Evolutionary conservation across 1,284 basidiomycete genomes (phyloP), one percentile per base, ranked within the genome.

Genomic region (Papiliotrema fonsecae): DNA sequence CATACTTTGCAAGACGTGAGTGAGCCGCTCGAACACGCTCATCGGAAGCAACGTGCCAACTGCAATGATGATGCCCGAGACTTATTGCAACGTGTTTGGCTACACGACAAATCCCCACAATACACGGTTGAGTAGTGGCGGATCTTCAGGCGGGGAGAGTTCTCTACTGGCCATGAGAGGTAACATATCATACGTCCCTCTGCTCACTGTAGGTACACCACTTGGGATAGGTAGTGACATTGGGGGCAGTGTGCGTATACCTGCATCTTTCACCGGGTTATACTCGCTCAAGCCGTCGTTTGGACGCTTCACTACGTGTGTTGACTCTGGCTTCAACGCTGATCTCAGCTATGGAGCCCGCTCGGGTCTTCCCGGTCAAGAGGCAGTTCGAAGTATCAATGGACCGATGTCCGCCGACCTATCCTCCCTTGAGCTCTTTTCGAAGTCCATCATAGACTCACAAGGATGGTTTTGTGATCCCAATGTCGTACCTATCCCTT

Each of bases 381-480:
- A 86, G 50, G 81, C 83, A 6, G 70, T 88, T 24, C 74, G 76
- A 1, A 86, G 84, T 1, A 84, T 87, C 39, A 76, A 87, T 2
- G 87, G 87, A 0, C 87, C 88, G 2, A 76, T 88, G 51, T 76
- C 82, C 2, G 75, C 74, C 24, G 79, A 77, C 16, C 55, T 88
- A 14, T 75, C 67, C 4, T 83, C 79, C 2, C 62, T 88, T 35
- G 82, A 82, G 61, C 58, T 76, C 1, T 88, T 87, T 72, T 78
- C 81, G 57, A 79, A 83, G 62, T 58, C 67, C 1, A 59, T 70
- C 16, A 58, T 66, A 19, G 61, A 75, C 42, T 62, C 74, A n/a
- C 72, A 82, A 54, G 84, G 85, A 0, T 89, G 87, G 87, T 61
- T 78, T 5, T 76, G 73, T 50, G 87, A 89, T 61, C 85, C 87